phyloP scores from a whole-genome alignment of 2,329 filamentous ascomycete species.

The Myriosclerotinia duriaeana region DNA sequence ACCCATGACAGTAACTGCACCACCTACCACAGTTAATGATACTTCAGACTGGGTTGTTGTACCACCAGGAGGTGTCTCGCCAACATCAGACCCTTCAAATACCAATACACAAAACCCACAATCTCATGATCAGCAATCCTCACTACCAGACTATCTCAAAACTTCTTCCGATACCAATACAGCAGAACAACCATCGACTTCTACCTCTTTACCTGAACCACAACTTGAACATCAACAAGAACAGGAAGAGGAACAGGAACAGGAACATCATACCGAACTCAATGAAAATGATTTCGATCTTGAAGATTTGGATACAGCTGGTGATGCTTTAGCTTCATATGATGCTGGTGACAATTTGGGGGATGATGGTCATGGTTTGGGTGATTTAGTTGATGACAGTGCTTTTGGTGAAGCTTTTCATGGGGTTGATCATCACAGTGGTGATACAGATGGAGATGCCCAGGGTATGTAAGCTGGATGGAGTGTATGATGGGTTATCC shows the following conservation, averaged over 20 bases:
- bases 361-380: conserved; percentile 53
- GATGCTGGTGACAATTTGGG: conserved; percentile 50
- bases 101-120: not conserved
- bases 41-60: conserved; percentile 76
- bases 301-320: conserved; percentile 67
- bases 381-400: conserved; percentile 68
- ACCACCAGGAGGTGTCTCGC: conserved; percentile 57
- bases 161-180: conserved; percentile 18
- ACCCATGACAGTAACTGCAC: conserved; percentile 24
- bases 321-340: conserved; percentile 68
- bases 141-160: conserved; percentile 8
- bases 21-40: conserved; percentile 44
- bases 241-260: not conserved
- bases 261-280: conserved; percentile 33
- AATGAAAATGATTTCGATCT: conserved; percentile 63
- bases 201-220: conserved; percentile 18
- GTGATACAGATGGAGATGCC: conserved; percentile 24
- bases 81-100: conserved; percentile 30
- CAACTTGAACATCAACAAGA: not conserved
- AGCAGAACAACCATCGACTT: conserved; percentile 10
- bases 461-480: conserved; percentile 25
- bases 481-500: not conserved
- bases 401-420: conserved; percentile 85
- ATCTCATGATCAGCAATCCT: not conserved
- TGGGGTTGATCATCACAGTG: conserved; percentile 47